These are phyloP conservation scores for Lunularia cruciata DNA, from an alignment of 225 moss, liverwort and hornwort species.

Conservation along the genomic window DNA sequence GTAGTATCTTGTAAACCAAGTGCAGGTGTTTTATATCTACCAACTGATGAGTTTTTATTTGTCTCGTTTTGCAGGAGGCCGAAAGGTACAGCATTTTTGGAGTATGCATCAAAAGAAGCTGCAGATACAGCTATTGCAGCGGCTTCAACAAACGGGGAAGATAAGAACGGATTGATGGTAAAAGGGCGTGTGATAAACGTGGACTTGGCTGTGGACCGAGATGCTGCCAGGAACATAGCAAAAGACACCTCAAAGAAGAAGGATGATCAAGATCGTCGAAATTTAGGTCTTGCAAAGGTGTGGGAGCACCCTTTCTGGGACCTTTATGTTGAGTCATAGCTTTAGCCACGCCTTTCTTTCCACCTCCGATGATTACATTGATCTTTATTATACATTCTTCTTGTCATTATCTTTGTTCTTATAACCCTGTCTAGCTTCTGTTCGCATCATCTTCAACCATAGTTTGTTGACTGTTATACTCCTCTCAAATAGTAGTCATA, in stretches of 20 bases:
- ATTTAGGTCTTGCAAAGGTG: conserved; percentile 90
- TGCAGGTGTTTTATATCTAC: not conserved
- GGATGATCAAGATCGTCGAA: conserved; percentile 78
- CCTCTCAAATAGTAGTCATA: too few species aligned
- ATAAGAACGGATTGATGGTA: conserved; percentile 59
- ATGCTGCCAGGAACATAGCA: conserved; percentile 81
- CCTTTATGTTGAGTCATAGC: too few species aligned
- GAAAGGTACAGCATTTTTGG: conserved; percentile 95
- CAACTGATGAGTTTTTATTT: not conserved
- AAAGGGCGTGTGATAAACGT: conserved; percentile 70
- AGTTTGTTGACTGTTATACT: too few species aligned
- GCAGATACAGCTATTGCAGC: conserved; percentile 70
- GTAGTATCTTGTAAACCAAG: not conserved
- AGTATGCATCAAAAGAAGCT: conserved; percentile 67
- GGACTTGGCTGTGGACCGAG: conserved; percentile 84
- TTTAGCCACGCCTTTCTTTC: too few species aligned
- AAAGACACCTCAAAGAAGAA: conserved; percentile 72
- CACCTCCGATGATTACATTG: too few species aligned
- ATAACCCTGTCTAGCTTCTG: too few species aligned
- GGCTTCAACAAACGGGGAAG: conserved; percentile 47
- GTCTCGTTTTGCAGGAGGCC: conserved; percentile 53
- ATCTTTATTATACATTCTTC: not conserved
- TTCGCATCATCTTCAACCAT: too few species aligned
- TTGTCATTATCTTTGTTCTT: not conserved
- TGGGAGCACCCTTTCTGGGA: not conserved